Base-by-base conservation (phyloP, 202 grass and related monocot species). In the Zoysia matrella region DNA sequence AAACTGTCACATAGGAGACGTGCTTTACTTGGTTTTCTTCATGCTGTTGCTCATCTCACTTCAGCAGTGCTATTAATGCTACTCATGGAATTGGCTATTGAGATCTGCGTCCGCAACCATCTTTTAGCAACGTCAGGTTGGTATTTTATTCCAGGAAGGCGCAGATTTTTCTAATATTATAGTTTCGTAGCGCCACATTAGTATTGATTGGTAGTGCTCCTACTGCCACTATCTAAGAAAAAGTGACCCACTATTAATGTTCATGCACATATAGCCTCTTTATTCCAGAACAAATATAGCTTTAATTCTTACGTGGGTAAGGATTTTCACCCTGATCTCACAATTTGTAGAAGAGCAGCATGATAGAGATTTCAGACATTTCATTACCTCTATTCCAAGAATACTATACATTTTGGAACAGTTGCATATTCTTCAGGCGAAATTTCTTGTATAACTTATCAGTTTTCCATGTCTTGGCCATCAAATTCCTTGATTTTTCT, bases 71-170 rank as follows among this genome's bases (percentile, higher is more conserved):
- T 99, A 72, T 78, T 99, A 58, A 99, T 95, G 96, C 85, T 99
- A 36, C 81, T 99, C 70, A 92, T 99, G 22, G 22, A 22, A 22
- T 22, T 22, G 22, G 22, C 22, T 22, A 22, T 22, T 22, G 22
- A 22, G 22, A 93, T 99, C 79, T 99, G 96, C 75, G 90, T 94
- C 50, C 88, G 80, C 65, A 95, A 99, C 85, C 91, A 89, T 82
- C 87, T 99, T 45, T 82, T 99, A 78, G 96, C 96, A 52, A 95
- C 96, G 77, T 95, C 96, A 93, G 96, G 96, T 99, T 57, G 18
- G 84, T 79, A n/a, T 61, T 12, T 6, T 67, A 22, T 52, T 76
- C 44, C 40, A 44, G 63, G 12, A 42, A 41, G 39, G 62, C 39
- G 2, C 64, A 71, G 72, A 69, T 75, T 47, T 11, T 41, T 18